Base-by-base conservation (phyloP, 148 eudicot species). In the Cornus suecica region DNA sequence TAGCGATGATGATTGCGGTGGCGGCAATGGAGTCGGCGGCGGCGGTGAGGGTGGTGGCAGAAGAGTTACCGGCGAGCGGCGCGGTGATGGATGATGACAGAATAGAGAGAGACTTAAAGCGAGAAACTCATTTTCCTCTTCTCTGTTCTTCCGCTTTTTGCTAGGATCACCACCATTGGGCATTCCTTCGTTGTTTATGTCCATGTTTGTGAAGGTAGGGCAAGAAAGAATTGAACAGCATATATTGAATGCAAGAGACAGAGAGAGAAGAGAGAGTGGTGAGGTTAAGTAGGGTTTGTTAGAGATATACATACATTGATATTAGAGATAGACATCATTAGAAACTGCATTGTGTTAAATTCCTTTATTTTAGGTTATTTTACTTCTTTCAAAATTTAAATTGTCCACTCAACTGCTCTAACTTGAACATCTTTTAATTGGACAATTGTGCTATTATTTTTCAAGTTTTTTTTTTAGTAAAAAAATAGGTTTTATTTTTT, bases 41-140 rank as follows among this genome's bases (percentile, higher is more conserved):
- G 41, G 74, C 1, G 10, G 25, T 34, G 25, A 3, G 4, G 30
- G 62, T 37, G 69, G 62, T 16, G 77, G 58, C 42, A 31, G 65
- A 13, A n/a, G n/a, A n/a, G 5, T 26, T 18, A 11, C 31, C 10
- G 28, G 68, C 0, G 64, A 26, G 13, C 0, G 76, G 4, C 11
- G 51, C 15, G 15, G 30, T 2, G 69, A 54, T 5, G 41, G 60
- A 24, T 27, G 1, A 20, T 41, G 2, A 31, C 42, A 2, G 8
- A 41, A 29, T n/a, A 56, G 78, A 23, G 16, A 76, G 66, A 31
- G 78, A 68, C n/a, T n/a, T n/a, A n/a, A 26, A 76, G 78, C 0
- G 72, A 5, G 41, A 76, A 56, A 54, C 20, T 76, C 78, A 5
- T 54, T 67, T 10, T 76, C 73, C 0, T 76, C 52, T 15, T 68